Conservation (phyloP, 768 basidiomycete species). For the Termitomyces eurrhizus region DNA sequence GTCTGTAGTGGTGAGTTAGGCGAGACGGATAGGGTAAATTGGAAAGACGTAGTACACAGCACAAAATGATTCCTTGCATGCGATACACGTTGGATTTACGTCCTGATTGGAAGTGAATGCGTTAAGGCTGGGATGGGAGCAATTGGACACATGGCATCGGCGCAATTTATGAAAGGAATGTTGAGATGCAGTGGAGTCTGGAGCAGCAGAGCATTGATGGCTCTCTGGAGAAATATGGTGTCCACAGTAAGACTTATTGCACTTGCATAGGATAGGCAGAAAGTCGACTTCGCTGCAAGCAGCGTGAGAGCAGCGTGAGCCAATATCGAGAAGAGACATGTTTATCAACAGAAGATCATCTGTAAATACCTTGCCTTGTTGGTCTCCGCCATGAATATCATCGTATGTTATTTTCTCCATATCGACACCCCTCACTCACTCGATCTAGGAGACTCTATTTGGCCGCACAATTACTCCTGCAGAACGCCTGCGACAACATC, state of each 20-base stretch:
- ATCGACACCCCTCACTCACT: conserved; percentile 7
- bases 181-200: conserved; percentile 3
- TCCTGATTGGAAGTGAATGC: conserved; percentile 28
- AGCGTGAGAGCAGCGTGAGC: conserved; percentile 58
- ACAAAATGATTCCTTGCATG: conserved; percentile 60
- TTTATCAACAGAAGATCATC: conserved; percentile 8
- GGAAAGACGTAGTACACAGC: conserved; percentile 39
- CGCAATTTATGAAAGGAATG: conserved; percentile 28
- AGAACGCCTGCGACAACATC: conserved; percentile 94
- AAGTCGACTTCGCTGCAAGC: conserved; percentile 68
- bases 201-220: conserved; percentile 48
- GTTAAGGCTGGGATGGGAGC: conserved; percentile 53
- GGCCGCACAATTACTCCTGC: conserved; percentile 94
- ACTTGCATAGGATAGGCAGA: conserved; percentile 70
- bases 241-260: conserved; percentile 57
- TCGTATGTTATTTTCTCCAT: conserved; percentile 40
- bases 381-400: conserved; percentile 65
- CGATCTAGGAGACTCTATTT: conserved; percentile 83
- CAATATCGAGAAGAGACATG: conserved; percentile 46
- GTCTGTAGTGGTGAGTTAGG: conserved; percentile 35
- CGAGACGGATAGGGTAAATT: conserved; percentile 12
- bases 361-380: conserved; percentile 4
- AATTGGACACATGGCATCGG: conserved; percentile 48
- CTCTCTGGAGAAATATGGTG: conserved; percentile 54
- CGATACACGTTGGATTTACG: conserved; percentile 37